phyloP scores from a whole-genome alignment of 2,329 filamentous ascomycete genomes.

The Phialophora tarda region DNA sequence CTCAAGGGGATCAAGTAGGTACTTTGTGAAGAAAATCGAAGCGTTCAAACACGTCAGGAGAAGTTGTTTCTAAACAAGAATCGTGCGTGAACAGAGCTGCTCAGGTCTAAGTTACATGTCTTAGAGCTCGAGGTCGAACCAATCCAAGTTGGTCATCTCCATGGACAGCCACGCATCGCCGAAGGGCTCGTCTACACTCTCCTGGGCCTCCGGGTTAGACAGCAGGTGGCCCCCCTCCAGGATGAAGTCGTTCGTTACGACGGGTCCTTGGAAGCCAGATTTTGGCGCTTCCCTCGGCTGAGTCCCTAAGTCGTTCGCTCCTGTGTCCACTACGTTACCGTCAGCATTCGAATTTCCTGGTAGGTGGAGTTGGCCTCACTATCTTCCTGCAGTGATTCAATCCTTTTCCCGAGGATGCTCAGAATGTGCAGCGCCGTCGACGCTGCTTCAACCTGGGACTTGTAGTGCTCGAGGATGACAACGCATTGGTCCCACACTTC shows the following conservation, averaged over 20 bases:
- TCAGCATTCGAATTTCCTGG: background rate
- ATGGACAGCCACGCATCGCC: background rate
- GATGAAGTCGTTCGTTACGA: background rate
- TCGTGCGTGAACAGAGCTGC: too few relatives aligned
- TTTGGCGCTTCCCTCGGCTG: background rate
- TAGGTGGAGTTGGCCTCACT: background rate
- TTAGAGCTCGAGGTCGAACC: background rate
- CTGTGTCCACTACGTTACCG: background rate
- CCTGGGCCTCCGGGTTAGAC: background rate
- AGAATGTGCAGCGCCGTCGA: background rate
- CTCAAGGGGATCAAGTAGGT: background rate
- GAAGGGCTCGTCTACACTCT: background rate
- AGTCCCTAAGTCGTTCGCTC: background rate
- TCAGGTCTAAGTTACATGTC: background rate
- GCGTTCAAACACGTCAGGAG: background rate
- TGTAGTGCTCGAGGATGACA: background rate
- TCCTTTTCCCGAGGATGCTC: background rate
- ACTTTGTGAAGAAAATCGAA: background rate
- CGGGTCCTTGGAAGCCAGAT: background rate
- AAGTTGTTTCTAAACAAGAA: too few relatives aligned
- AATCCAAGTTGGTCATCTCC: slow-evolving; percentile 6
- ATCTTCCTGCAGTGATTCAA: background rate
- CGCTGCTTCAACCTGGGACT: background rate
- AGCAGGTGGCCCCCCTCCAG: background rate
- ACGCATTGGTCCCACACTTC: background rate